A percentile compares a stretch with the other conserved stretches of the same genome.
Conservation (phyloP, 2,329 filamentous ascomycete genomes). For the Cytospora schulzeri region DNA sequence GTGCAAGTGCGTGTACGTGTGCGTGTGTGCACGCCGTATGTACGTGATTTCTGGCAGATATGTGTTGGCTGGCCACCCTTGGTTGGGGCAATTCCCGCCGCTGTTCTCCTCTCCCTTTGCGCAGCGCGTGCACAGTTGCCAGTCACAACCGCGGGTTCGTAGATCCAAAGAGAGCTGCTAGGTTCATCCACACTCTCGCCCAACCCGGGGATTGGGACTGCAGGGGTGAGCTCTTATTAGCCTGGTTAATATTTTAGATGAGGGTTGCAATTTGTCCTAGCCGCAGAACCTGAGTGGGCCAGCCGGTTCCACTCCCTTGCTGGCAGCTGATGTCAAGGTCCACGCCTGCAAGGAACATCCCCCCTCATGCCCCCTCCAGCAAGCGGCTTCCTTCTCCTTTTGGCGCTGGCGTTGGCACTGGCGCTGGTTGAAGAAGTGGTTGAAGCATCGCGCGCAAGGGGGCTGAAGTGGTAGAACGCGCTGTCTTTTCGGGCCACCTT, state of each 20-base stretch:
- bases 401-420: constrained; percentile 3
- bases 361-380: background rate
- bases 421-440: background rate
- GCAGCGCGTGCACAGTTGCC: background rate
- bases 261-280: constrained; percentile 22
- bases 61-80: constrained; percentile 25
- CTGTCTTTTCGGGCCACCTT: background rate
- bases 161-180: background rate
- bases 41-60: background rate
- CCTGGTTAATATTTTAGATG: constrained; percentile 17
- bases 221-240: constrained; percentile 15
- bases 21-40: background rate
- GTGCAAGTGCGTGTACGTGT: background rate
- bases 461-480: background rate
- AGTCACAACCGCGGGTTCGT: background rate
- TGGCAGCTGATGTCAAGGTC: constrained; percentile 13
- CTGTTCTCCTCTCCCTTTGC: background rate
- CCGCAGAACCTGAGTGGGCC: constrained; percentile 14
- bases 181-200: constrained; percentile 4
- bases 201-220: constrained; percentile 16
- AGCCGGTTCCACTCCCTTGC: constrained; percentile 11
- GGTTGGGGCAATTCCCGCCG: constrained; percentile 24
- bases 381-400: constrained; percentile 7
- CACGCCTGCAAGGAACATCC: constrained; percentile 20
- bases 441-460: background rate